Evolutionary conservation across 495 filamentous ascomycete genomes (phyloP), one percentile per base, ranked within the genome.

Genomic region (Hypoxylon lienhwacheense): DNA sequence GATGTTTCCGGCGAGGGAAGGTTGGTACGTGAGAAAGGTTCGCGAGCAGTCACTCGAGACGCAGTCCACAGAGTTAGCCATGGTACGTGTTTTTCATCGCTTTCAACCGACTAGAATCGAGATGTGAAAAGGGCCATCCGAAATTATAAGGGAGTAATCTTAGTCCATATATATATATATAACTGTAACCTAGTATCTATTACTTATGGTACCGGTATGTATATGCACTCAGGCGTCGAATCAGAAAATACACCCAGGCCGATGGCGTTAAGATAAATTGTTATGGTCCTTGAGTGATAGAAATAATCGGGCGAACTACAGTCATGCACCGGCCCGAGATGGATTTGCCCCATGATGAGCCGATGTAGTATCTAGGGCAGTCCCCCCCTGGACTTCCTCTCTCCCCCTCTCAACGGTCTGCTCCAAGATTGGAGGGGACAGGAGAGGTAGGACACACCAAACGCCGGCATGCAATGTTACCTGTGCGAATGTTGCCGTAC

Each of bases 1-100:
- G 21, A 40, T 63, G 48, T 65, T 71, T 16, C 65, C 70, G 2
- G 60, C 67, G 1, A 69, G 53, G 1, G 66, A 46, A 7, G 67
- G 62, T 22, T 61, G 47, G 33, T 66, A 66, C 15, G 42, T 35
- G 16, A 71, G 53, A 33, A 67, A 72, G 34, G 61, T 52, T 50
- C 33, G 53, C 44, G 47, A 36, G 47, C 61, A 66, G 26, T 31
- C 37, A 44, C 39, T 41, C 34, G 43, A 45, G 29, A 37, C 28
- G 36, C 53, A 61, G 34, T 51, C 41, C 1, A 32, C 14, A 14
- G 41, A 53, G 35, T 17, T 55, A 63, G 36, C 52, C 65, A 55
- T 61, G 17, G 44, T 46, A 43, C 37, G 33, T 45, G 31, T 25
- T 25, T 43, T 29, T 46, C 58, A 63, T 59, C 32, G 45, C 44